Evolutionary conservation across 2,329 filamentous ascomycete species (phyloP), one percentile per base, ranked within the genome.

Genomic region (Calonectria ilicicola): DNA sequence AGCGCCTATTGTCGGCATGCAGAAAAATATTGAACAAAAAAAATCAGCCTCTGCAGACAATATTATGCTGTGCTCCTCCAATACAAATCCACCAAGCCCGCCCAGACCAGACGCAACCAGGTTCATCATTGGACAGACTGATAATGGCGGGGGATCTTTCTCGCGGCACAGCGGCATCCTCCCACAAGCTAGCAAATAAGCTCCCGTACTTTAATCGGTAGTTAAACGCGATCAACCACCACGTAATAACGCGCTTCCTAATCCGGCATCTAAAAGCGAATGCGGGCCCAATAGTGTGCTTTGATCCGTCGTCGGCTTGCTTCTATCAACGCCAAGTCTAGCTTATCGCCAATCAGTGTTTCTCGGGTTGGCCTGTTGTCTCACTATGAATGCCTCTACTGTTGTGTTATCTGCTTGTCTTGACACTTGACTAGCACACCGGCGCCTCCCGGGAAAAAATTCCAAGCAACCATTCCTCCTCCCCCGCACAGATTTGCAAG

Each of bases 131-230:
- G 32, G 51, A 35, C 51, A 14, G 12, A 17, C 3, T 5, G 26
- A 53, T 10, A 53, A 5, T 2, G 49, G 49, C 8, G 15, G 26
- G 19, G 29, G 6, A 56, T 56, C 49, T 2, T 10, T 35, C 23
- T 21, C 51, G 32, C 51, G 51, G 51, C 29, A 56, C 51, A 19
- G 29, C n/a, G 23, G 7, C 42, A n/a, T n/a, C n/a, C n/a, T n/a
- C 42, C 42, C n/a, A n/a, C 42, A 35, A 14, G 12, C 14, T 40
- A 40, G 53, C 32, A 32, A 58, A 58, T 58, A 58, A 58, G 53
- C 53, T 58, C 53, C 53, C 53, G 32, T 32, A 58, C 53, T 58
- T 58, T 40, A 58, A 58, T 58, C 53, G 21, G 53, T 40, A 58
- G 53, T 35, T 26, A 58, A 58, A 40, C 12, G 32, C 53, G 12